Evolutionary conservation across 2,329 filamentous ascomycete genomes (phyloP).

Genomic region (Claviceps cyperi): DNA sequence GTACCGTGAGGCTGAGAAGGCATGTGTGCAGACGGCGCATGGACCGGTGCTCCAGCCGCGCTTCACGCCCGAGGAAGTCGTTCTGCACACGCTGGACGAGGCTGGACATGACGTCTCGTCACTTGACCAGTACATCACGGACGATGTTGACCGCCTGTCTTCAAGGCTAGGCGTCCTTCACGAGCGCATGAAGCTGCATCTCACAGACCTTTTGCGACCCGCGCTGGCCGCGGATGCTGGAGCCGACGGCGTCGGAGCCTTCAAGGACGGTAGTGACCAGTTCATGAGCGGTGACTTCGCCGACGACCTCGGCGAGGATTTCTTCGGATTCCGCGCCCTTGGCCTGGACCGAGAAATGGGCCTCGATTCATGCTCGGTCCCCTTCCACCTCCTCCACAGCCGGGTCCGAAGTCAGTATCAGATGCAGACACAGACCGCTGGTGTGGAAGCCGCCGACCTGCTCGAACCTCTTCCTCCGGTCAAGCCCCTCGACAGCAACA

Average conservation of each 20-base stretch:
- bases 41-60: conserved; percentile 41
- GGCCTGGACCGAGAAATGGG: conserved; percentile 87
- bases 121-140: conserved; percentile 76
- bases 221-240: conserved; percentile 63
- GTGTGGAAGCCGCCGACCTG: conserved; percentile 42
- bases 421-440: conserved; percentile 52
- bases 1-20: conserved; percentile 73
- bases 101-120: conserved; percentile 70
- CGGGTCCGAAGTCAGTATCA: conserved; percentile 77
- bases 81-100: conserved; percentile 73
- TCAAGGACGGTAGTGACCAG: conserved; percentile 93
- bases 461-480: conserved; percentile 55
- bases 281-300: conserved; percentile 95
- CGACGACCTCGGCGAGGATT: conserved; percentile 94
- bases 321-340: conserved; percentile 94
- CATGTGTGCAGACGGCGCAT: conserved; percentile 34
- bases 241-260: conserved; percentile 74
- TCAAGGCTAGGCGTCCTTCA: conserved; percentile 72
- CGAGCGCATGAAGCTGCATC: conserved; percentile 84
- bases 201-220: conserved; percentile 84
- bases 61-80: conserved; percentile 70
- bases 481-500: conserved; percentile 67
- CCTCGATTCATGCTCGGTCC: conserved; percentile 74
- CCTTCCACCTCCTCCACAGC: conserved; percentile 84
- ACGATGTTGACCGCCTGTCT: conserved; percentile 79